These are phyloP conservation scores for Dactylellina haptotyla DNA, from an alignment of 2,329 filamentous ascomycete genomes.

Conservation along the genomic window DNA sequence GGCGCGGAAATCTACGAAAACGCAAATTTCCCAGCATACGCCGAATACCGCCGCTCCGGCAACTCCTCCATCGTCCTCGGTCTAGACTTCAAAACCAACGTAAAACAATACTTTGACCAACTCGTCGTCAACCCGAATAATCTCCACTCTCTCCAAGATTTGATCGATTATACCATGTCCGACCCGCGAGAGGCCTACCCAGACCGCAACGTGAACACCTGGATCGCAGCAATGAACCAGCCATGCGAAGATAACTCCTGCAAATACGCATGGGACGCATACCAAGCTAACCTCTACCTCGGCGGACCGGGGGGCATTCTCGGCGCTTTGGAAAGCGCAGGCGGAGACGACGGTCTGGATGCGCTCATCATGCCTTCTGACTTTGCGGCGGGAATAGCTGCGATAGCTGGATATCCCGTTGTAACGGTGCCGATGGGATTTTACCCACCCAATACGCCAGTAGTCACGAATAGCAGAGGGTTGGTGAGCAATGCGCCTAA, in stretches of 20 bases:
- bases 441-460: slow-evolving; percentile 9
- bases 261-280: slow-evolving; percentile 17
- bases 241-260: slow-evolving; percentile 43
- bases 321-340: slow-evolving; percentile 25
- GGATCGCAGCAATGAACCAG: slow-evolving; percentile 23
- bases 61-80: slow-evolving; percentile 1
- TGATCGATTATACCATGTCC: slow-evolving; percentile 30
- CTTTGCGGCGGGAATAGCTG: slow-evolving; percentile 25
- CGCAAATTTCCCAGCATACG: slow-evolving; percentile 32
- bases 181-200: slow-evolving; percentile 39
- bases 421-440: slow-evolving; percentile 44
- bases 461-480: slow-evolving; percentile 9
- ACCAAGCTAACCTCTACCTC: slow-evolving; percentile 28
- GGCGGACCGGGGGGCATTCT: slow-evolving; percentile 40
- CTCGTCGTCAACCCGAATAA: slow-evolving; percentile 33
- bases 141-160: slow-evolving; percentile 18
- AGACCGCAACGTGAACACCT: slow-evolving; percentile 34
- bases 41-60: slow-evolving; percentile 3
- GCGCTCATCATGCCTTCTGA: slow-evolving; percentile 39
- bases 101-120: slow-evolving; percentile 38
- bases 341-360: slow-evolving; percentile 27
- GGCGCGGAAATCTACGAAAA: slow-evolving; percentile 38
- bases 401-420: slow-evolving; percentile 34
- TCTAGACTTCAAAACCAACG: slow-evolving; percentile 43
- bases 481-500: slow-evolving; percentile 26